Percentiles rank a stretch among this genome's conserved stretches.
Conservation (phyloP, 148 eudicot genomes). For the Hydrangea macrophylla region DNA sequence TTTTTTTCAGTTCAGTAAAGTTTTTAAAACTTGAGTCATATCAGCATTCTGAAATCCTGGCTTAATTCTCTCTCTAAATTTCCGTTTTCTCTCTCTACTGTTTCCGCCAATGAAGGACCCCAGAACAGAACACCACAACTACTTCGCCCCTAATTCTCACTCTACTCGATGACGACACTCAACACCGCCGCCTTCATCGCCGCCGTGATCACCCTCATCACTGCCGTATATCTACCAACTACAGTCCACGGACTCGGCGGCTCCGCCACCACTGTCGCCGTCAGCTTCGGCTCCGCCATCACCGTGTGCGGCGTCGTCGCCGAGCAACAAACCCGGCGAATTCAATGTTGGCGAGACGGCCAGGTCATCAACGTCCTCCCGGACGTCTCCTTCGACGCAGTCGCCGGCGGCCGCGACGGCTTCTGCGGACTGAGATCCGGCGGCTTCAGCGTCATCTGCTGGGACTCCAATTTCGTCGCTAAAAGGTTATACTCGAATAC, state of each 20-base stretch:
- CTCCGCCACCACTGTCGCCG: slow-evolving; percentile 51
- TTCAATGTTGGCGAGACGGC: slow-evolving; percentile 44
- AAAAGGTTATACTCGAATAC: slow-evolving; percentile 52
- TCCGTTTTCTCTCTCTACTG: neutral
- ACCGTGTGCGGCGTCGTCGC: slow-evolving; percentile 75
- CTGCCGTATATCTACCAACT: slow-evolving; percentile 18
- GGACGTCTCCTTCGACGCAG: slow-evolving; percentile 49
- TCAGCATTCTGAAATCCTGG: neutral
- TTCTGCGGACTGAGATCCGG: slow-evolving; percentile 76
- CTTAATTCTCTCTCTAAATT: slow-evolving; percentile 14
- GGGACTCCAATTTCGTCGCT: slow-evolving; percentile 53
- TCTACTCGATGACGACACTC: slow-evolving; percentile 32
- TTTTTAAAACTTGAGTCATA: too few species aligned
- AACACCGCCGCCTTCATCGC: slow-evolving; percentile 18
- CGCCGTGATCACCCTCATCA: slow-evolving; percentile 19
- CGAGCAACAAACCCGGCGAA: slow-evolving; percentile 32
- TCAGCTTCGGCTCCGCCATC: slow-evolving; percentile 32
- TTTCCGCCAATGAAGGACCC: slow-evolving; percentile 18
- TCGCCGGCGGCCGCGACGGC: slow-evolving; percentile 63
- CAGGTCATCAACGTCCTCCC: slow-evolving; percentile 24
- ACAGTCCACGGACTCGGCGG: slow-evolving; percentile 37
- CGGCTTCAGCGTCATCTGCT: slow-evolving; percentile 60
- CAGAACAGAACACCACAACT: neutral
- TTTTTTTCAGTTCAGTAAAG: too few species aligned
- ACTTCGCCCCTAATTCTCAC: neutral